These are phyloP conservation scores for Acanthamoeba divionensis DNA, from an alignment of 208 protist species.

Conservation along the genomic window DNA sequence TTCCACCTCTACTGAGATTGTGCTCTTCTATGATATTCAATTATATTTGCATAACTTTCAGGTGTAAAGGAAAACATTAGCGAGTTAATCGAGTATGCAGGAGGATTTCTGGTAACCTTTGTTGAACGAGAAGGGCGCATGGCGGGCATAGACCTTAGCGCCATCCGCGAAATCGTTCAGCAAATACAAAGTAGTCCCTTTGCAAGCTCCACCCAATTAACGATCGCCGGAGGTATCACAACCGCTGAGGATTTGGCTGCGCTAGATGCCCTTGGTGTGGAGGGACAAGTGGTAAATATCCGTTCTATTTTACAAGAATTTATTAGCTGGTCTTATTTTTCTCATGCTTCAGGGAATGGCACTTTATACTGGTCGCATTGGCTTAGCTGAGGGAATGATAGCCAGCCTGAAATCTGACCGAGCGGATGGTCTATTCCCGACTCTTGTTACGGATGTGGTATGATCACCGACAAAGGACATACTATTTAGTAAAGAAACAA, in stretches of 20 bases:
- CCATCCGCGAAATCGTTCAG: slow-evolving; percentile 20
- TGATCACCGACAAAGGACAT: too few species aligned
- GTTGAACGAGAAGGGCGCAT: slow-evolving; percentile 56
- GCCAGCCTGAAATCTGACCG: slow-evolving; percentile 63
- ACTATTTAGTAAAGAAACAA: too few species aligned
- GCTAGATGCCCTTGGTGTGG: slow-evolving; percentile 56
- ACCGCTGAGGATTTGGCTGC: slow-evolving; percentile 45
- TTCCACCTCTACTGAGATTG: not conserved
- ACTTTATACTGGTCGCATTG: slow-evolving; percentile 36
- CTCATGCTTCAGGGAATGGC: slow-evolving; percentile 24
- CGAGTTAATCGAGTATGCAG: slow-evolving; percentile 29
- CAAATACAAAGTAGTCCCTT: not conserved
- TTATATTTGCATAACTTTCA: not conserved
- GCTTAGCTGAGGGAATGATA: slow-evolving; percentile 41
- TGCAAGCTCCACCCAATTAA: not conserved
- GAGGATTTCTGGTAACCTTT: slow-evolving; percentile 56
- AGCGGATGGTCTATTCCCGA: slow-evolving; percentile 73
- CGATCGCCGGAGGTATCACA: slow-evolving; percentile 60
- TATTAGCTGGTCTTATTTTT: not conserved
- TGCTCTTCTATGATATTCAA: not conserved
- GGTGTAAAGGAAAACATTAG: slow-evolving; percentile 37
- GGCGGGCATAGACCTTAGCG: slow-evolving; percentile 31
- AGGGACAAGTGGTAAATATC: slow-evolving; percentile 43
- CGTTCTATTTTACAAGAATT: not conserved
- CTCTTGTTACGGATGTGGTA: slow-evolving; percentile 69